A percentile compares a stretch with the other conserved stretches of the same genome.
Evolutionary conservation across 2,329 filamentous ascomycete genomes (phyloP).

Genomic region (Trichoderma sp.): DNA sequence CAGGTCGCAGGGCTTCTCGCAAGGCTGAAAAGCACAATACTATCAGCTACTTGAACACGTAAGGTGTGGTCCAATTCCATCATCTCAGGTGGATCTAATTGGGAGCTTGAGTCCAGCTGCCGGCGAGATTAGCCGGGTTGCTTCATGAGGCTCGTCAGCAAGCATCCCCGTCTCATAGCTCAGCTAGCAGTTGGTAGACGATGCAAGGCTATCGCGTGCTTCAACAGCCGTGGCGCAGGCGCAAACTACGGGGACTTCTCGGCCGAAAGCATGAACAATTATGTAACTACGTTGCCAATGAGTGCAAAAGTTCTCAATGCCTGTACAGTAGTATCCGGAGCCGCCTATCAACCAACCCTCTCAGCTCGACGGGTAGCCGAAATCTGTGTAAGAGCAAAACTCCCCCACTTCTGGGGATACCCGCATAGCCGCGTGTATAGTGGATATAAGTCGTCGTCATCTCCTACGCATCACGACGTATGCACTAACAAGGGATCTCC

Average conservation of each 20-base stretch:
- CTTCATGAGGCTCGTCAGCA: neutral
- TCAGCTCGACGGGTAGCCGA: neutral
- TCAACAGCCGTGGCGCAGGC: neutral
- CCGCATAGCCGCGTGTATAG: neutral
- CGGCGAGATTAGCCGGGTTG: neutral
- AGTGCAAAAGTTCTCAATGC: neutral
- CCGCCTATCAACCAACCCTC: neutral
- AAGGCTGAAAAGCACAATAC: neutral
- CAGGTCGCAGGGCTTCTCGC: neutral
- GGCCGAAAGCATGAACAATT: neutral
- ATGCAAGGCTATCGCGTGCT: neutral
- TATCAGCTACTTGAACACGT: no score
- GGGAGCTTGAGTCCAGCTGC: neutral
- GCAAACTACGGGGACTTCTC: neutral
- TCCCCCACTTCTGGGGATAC: neutral
- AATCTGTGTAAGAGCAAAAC: neutral
- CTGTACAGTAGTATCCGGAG: neutral
- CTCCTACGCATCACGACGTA: neutral
- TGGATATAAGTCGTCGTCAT: slow-evolving; percentile 6
- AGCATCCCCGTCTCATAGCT: neutral
- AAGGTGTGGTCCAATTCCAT: neutral
- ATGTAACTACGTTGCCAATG: neutral
- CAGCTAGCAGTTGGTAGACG: neutral
- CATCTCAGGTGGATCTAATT: neutral
- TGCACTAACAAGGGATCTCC: neutral